Conservation (phyloP, 129 eudicot species). For the Escallonia herrerae region DNA sequence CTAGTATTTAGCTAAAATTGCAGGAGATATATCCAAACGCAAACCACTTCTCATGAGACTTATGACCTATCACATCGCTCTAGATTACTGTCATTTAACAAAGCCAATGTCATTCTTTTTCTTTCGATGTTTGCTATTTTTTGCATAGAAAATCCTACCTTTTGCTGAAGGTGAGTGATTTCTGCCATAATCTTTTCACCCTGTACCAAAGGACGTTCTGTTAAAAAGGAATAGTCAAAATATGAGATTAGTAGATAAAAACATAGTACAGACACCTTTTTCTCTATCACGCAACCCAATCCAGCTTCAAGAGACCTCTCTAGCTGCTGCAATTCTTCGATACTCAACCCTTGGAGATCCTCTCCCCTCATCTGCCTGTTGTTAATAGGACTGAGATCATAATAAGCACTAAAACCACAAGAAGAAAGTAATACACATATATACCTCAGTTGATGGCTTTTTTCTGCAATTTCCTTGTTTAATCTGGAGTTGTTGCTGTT, state of each 20-base stretch:
- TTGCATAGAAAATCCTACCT: conserved; percentile 38
- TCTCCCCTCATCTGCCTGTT: conserved; percentile 89
- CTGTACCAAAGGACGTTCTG: conserved; percentile 29
- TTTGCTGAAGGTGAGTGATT: conserved; percentile 64
- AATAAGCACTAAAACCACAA: neutral
- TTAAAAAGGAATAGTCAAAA: neutral
- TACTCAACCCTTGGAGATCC: conserved; percentile 73
- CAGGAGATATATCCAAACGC: too few species aligned
- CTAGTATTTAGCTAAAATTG: too few species aligned
- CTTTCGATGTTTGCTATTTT: neutral
- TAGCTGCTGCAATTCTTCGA: conserved; percentile 72
- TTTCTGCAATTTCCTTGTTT: conserved; percentile 82
- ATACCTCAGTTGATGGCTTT: conserved; percentile 75
- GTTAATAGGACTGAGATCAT: conserved; percentile 4
- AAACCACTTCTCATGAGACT: too few species aligned
- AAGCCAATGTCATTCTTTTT: neutral
- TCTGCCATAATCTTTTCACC: conserved; percentile 65
- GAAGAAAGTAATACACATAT: neutral
- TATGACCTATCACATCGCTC: too few species aligned
- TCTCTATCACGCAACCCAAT: conserved; percentile 61
- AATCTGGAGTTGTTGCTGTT: conserved; percentile 53
- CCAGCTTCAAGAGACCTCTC: conserved; percentile 82
- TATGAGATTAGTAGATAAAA: neutral
- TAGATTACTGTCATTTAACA: too few species aligned
- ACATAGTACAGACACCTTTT: conserved; percentile 56